These are phyloP conservation scores for Limonomyces culmigenus DNA, from an alignment of 1,284 basidiomycete genomes.

Conservation along the genomic window DNA sequence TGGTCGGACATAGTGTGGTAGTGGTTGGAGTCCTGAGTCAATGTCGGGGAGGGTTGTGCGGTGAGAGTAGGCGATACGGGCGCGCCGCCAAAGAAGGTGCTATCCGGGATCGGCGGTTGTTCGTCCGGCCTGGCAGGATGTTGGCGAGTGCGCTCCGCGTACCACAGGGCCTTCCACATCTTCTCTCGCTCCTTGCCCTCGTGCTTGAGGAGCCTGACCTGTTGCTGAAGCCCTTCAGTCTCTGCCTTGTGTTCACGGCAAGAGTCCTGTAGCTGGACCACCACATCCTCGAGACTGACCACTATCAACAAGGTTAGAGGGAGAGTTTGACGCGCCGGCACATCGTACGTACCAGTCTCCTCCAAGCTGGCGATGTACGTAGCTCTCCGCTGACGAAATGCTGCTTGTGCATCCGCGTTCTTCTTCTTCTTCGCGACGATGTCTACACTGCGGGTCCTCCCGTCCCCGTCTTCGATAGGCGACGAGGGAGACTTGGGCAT, in stretches of 20 bases:
- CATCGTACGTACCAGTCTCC: conserved; percentile 47
- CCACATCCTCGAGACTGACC: conserved; percentile 63
- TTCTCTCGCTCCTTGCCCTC: conserved; percentile 56
- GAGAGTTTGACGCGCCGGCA: conserved; percentile 5
- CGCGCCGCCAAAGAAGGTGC: conserved; percentile 15
- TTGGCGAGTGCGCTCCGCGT: conserved; percentile 34
- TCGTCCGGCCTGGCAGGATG: conserved; percentile 32
- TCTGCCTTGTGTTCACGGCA: conserved; percentile 49
- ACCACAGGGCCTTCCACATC: conserved; percentile 49
- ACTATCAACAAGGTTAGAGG: conserved; percentile 23
- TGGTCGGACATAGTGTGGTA: conserved; percentile 24
- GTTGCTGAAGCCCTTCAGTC: conserved; percentile 37
- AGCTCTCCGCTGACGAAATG: conserved; percentile 53
- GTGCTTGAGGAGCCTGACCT: conserved; percentile 43
- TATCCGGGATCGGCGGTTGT: conserved; percentile 30
- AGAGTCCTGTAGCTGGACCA: conserved; percentile 65
- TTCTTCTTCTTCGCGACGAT: conserved; percentile 67
- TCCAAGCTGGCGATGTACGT: conserved; percentile 80
- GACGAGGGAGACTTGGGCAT: too few relatives aligned
- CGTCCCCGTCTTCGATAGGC: conserved; percentile 22
- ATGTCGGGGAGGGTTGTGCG: conserved; percentile 13
- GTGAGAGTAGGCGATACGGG: conserved; percentile 10
- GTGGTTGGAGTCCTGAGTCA: conserved; percentile 19
- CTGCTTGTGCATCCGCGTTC: conserved; percentile 66
- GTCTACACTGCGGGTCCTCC: conserved; percentile 26